A percentile compares a stretch with the other conserved stretches of the same genome.
These are phyloP conservation scores for Trametes punicea DNA, from an alignment of 768 basidiomycete species.

Conservation along the genomic window DNA sequence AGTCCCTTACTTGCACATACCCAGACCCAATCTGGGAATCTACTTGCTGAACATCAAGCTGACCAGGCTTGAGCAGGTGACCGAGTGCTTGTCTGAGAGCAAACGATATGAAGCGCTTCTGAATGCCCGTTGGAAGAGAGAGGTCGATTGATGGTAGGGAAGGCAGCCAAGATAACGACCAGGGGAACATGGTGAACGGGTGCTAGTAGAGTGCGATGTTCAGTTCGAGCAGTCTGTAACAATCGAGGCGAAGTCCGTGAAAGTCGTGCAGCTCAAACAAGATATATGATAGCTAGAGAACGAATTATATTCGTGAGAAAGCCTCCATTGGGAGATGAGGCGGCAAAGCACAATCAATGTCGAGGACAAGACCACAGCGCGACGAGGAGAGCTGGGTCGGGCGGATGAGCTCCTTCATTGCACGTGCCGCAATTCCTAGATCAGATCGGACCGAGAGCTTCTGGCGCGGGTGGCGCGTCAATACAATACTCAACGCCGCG, in stretches of 20 bases:
- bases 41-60: slow-evolving; percentile 81
- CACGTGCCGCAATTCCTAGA: slow-evolving; percentile 2
- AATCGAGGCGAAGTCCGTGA: neutral
- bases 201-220: neutral
- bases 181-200: slow-evolving; percentile 31
- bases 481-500: no score
- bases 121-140: slow-evolving; percentile 65
- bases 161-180: slow-evolving; percentile 45
- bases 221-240: neutral
- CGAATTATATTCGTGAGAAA: slow-evolving; percentile 2
- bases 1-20: slow-evolving; percentile 78
- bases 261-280: neutral
- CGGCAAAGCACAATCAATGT: neutral
- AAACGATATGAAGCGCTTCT: slow-evolving; percentile 88
- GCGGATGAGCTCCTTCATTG: neutral
- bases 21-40: slow-evolving; percentile 94
- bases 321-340: neutral
- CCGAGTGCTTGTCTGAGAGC: slow-evolving; percentile 80
- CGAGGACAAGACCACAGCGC: slow-evolving; percentile 3
- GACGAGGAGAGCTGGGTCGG: slow-evolving; percentile 7
- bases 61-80: slow-evolving; percentile 83
- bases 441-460: neutral
- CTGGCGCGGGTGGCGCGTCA: no score
- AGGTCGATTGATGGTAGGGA: slow-evolving; percentile 63
- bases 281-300: neutral